Evolutionary conservation across 305 asterid genomes (phyloP).

Genomic region (Solanum hybrid): DNA sequence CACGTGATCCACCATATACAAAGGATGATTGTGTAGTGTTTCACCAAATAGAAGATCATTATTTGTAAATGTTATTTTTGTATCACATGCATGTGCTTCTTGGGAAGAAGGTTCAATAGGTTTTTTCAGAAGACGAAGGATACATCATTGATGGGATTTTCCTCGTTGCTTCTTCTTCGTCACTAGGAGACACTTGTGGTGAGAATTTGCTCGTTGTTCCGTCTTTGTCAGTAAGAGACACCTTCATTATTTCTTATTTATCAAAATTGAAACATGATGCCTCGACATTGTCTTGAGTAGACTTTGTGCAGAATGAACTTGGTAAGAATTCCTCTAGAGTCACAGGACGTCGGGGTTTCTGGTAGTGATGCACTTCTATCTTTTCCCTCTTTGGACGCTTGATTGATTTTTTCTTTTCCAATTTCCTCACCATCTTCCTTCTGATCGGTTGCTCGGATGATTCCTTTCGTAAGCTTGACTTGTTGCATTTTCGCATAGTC

Average conservation of each 20-base stretch:
- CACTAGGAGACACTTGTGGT: neutral
- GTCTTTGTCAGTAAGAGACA: neutral
- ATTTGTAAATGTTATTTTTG: neutral
- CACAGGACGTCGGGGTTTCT: neutral
- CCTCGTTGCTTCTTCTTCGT: neutral
- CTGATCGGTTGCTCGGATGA: no score
- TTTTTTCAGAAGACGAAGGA: neutral
- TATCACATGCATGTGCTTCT: neutral
- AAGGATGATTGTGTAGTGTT: neutral
- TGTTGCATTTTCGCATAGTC: no score
- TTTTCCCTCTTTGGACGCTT: neutral
- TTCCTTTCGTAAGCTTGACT: no score
- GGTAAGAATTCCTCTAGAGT: neutral
- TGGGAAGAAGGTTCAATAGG: neutral
- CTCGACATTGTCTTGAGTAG: neutral
- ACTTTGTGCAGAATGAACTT: neutral
- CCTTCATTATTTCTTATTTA: neutral
- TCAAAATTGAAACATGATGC: neutral
- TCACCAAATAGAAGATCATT: neutral
- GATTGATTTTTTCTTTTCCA: neutral
- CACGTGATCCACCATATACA: neutral
- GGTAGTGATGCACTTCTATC: neutral
- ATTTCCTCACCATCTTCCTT: no score
- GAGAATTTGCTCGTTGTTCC: neutral
- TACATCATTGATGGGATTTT: neutral